Percentiles rank a stretch among this genome's conserved stretches.
phyloP scores from a whole-genome alignment of 805 yeast genomes.

The Priceomyces melissophilus region DNA sequence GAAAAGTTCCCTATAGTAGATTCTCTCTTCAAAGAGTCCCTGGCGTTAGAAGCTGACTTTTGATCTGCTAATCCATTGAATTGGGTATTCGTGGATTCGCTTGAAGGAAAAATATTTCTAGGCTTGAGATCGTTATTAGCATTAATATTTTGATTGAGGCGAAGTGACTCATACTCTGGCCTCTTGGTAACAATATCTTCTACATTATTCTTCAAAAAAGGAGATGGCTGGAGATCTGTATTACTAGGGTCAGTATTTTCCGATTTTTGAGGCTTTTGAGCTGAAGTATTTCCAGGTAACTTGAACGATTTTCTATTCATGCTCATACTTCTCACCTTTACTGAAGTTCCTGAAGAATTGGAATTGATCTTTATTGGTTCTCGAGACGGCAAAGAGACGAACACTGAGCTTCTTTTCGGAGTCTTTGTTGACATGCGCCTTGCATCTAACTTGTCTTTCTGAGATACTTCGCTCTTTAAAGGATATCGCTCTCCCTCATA shows the following conservation, averaged over 20 bases:
- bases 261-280: neutral
- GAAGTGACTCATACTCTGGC: no score
- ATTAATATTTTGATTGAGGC: no score
- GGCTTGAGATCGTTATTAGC: neutral
- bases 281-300: neutral
- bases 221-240: neutral
- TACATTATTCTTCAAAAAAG: neutral
- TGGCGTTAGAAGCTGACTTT: neutral
- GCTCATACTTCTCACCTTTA: neutral
- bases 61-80: neutral
- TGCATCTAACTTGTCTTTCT: neutral
- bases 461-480: neutral
- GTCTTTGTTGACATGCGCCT: conserved; percentile 13
- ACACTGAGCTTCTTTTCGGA: conserved; percentile 31
- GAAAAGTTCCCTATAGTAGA: neutral
- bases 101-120: neutral
- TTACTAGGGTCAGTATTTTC: neutral
- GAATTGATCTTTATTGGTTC: conserved; percentile 33
- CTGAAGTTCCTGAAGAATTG: conserved; percentile 1
- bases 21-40: neutral
- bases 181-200: neutral
- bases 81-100: neutral
- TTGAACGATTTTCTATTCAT: neutral
- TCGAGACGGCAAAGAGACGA: conserved; percentile 35
- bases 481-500: neutral